Percentiles rank a stretch among this genome's conserved stretches.
Evolutionary conservation across 352 stramenopile genomes (phyloP).

Genomic region (Albugo laibachii): DNA sequence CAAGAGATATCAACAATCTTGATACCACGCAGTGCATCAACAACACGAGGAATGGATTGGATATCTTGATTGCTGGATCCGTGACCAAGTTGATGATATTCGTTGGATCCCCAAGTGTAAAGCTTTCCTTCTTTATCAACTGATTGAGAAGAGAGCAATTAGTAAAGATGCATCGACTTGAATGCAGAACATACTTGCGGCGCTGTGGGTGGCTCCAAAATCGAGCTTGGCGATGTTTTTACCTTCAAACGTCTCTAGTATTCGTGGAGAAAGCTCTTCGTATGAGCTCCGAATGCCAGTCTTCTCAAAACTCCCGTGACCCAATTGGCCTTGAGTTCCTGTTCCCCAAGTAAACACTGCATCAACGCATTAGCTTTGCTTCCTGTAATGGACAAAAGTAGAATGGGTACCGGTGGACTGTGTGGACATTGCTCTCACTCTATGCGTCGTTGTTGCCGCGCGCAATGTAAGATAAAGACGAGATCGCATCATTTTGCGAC

Average conservation of each 20-base stretch:
- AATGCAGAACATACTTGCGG: conserved; percentile 27
- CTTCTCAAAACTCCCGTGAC: conserved; percentile 59
- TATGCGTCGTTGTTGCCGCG: too few relatives aligned
- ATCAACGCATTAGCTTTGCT: background rate
- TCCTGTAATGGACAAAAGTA: too few relatives aligned
- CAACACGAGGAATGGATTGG: conserved; percentile 27
- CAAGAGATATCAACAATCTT: conserved; percentile 70
- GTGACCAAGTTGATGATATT: conserved; percentile 72
- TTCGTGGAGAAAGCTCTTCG: conserved; percentile 53
- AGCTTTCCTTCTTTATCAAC: conserved; percentile 48
- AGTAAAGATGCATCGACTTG: conserved; percentile 1
- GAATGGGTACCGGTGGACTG: too few relatives aligned
- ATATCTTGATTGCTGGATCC: conserved; percentile 23
- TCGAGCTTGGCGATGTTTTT: conserved; percentile 43
- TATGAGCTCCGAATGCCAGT: conserved; percentile 71
- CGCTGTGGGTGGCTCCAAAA: conserved; percentile 58
- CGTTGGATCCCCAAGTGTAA: conserved; percentile 78
- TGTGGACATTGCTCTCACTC: too few relatives aligned
- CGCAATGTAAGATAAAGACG: too few relatives aligned
- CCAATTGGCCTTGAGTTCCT: conserved; percentile 68
- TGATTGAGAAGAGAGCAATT: conserved; percentile 7
- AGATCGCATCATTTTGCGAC: too few relatives aligned
- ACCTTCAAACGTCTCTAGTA: conserved; percentile 47
- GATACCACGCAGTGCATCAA: conserved; percentile 45
- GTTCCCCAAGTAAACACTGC: conserved; percentile 42